Percentiles rank a stretch among this genome's conserved stretches.
These are phyloP conservation scores for Candida sakaeoensis DNA, from an alignment of 805 yeast species.

Conservation along the genomic window DNA sequence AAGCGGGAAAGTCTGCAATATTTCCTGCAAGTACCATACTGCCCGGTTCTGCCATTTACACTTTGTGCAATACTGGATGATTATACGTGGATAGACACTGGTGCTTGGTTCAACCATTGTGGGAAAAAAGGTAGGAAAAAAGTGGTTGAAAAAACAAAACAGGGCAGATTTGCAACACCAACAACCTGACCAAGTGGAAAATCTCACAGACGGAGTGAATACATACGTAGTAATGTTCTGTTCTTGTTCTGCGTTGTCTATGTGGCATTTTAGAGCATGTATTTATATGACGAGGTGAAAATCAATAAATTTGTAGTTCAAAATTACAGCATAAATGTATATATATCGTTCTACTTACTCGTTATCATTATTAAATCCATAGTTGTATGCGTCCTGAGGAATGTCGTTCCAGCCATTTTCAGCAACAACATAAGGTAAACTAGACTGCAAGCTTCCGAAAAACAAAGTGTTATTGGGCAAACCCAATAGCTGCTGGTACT, in stretches of 20 bases:
- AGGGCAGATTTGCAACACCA: too few relatives aligned
- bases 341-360: background rate
- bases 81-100: slow-evolving; percentile 52
- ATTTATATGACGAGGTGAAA: too few relatives aligned
- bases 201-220: too few relatives aligned
- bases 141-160: too few relatives aligned
- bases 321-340: slow-evolving; percentile 1
- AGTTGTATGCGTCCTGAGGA: slow-evolving; percentile 16
- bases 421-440: slow-evolving; percentile 49
- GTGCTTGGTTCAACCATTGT: slow-evolving; percentile 6
- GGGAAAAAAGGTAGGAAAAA: too few relatives aligned
- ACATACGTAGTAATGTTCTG: too few relatives aligned
- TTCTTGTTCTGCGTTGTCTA: too few relatives aligned
- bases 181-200: too few relatives aligned
- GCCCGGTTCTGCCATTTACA: slow-evolving; percentile 91
- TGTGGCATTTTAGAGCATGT: too few relatives aligned
- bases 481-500: slow-evolving; percentile 53
- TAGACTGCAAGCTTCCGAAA: slow-evolving; percentile 44
- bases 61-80: slow-evolving; percentile 71
- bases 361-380: slow-evolving; percentile 12
- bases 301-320: too few relatives aligned
- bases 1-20: slow-evolving; percentile 75
- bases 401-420: slow-evolving; percentile 44
- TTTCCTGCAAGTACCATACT: slow-evolving; percentile 82
- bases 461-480: slow-evolving; percentile 45